Evolutionary conservation across 73 alveolate genomes (phyloP), one percentile per base, ranked within the genome.

Genomic region (Paramecium sexaurelia): DNA sequence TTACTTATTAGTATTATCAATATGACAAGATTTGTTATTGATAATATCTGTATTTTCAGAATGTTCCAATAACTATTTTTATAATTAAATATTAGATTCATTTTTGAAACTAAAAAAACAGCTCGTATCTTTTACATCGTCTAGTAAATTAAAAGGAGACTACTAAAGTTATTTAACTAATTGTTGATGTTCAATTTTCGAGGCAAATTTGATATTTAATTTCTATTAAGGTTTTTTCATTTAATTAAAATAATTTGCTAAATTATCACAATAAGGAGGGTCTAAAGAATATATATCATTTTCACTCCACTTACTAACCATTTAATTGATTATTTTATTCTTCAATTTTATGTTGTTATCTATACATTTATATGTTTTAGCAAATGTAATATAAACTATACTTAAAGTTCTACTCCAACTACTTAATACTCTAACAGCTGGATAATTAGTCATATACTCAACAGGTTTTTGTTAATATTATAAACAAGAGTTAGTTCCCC

Each of bases 231-330:
- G 90, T 22, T 78, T 78, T 39, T 78, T 78, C 90, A 78, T 78
- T 41, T 45, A 10, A 29, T 20, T 29, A 27, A 78, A 78, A 78
- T 78, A 43, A 78, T 78, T 78, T 20, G 55, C 73, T 2, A 61
- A 29, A 78, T 17, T 78, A 8, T 78, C 90, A 40, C 90, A 78
- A 45, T 78, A 78, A 15, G 90, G 90, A 33, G 90, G 90, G 22
- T 78, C 90, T 20, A 78, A 0, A 11, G 90, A 78, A 43, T 36
- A 78, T 1, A 78, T 17, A 78, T 78, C 90, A 41, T 78, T 41
- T 9, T 78, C 90, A 78, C 75, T 26, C 90, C 90, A 78, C 17
- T 78, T 78, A n/a, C 55, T 22, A 7, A 40, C 55, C 73, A 78
- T 20, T 5, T 32, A 22, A 41, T 39, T 45, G 9, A 78, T 29